Evolutionary conservation across 139 green algal species (phyloP).

Genomic region (Volvox africanus): DNA sequence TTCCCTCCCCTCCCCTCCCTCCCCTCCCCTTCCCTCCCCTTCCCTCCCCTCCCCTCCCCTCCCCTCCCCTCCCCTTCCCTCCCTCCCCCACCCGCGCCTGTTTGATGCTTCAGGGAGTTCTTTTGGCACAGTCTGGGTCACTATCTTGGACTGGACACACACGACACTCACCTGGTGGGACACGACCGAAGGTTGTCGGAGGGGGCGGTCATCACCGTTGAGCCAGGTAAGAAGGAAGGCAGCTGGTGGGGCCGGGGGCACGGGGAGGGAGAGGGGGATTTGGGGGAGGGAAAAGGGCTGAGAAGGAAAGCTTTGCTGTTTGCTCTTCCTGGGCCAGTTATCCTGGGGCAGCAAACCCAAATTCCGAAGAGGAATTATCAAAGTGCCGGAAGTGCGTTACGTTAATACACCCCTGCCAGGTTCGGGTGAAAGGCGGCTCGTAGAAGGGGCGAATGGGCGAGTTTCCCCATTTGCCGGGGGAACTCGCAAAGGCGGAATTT

Average conservation of each 20-base stretch:
- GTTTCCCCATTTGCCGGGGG: too few species aligned
- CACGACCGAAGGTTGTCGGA: conserved; percentile 69
- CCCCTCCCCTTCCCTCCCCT: not conserved
- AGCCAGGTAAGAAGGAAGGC: conserved; percentile 63
- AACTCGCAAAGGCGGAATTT: too few species aligned
- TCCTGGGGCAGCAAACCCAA: too few species aligned
- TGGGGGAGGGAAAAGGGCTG: not conserved
- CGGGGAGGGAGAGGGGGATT: not conserved
- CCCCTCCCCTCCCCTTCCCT: not conserved
- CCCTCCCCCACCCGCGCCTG: too few species aligned
- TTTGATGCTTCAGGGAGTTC: conserved; percentile 68
- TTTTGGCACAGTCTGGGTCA: conserved; percentile 86
- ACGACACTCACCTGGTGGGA: conserved; percentile 80
- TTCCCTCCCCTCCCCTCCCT: not conserved
- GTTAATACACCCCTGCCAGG: too few species aligned
- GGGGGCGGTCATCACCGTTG: conserved; percentile 83
- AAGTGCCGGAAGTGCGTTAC: too few species aligned
- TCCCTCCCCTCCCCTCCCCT: not conserved
- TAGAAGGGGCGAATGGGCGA: too few species aligned
- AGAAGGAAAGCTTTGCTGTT: not conserved
- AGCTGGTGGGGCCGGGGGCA: not conserved
- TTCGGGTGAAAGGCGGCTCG: too few species aligned
- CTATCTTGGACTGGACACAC: conserved; percentile 87
- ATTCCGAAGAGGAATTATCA: too few species aligned
- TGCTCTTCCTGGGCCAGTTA: too few species aligned